These are phyloP conservation scores for Rehmannia glutinosa DNA, from an alignment of 257 asterid species.

Conservation along the genomic window DNA sequence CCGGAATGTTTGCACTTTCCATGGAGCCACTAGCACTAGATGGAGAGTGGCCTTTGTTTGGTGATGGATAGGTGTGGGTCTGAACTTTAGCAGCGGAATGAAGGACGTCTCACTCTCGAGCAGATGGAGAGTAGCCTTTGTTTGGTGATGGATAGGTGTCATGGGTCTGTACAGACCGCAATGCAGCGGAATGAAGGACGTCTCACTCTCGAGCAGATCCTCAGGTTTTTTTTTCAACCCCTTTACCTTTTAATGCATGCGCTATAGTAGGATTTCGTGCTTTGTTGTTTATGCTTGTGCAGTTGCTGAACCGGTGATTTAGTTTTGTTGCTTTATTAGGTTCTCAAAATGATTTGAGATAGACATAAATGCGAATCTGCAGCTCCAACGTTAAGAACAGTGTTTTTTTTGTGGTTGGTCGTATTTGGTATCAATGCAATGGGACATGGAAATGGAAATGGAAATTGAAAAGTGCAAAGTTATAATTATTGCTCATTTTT, in stretches of 20 bases:
- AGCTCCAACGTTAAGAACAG: background rate
- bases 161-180: constrained; percentile 81
- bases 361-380: background rate
- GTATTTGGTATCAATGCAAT: background rate
- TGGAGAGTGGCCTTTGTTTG: constrained; percentile 65
- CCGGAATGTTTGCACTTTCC: constrained; percentile 89
- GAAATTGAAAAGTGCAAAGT: constrained; percentile 5
- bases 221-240: constrained; percentile 48
- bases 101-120: constrained; percentile 92
- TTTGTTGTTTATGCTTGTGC: background rate
- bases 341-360: constrained; percentile 1
- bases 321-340: constrained; percentile 3
- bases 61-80: constrained; percentile 96
- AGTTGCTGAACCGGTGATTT: constrained; percentile 8
- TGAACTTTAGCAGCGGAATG: constrained; percentile 75
- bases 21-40: constrained; percentile 68
- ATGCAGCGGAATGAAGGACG: constrained; percentile 92
- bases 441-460: constrained; percentile 9
- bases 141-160: constrained; percentile 87
- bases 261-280: background rate
- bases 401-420: background rate
- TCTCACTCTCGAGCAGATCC: constrained; percentile 92
- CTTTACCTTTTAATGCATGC: constrained; percentile 3
- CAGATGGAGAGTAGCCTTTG: constrained; percentile 70
- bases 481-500: background rate